Percentiles rank a stretch among this genome's conserved stretches.
These are phyloP conservation scores for Spergularia bocconei DNA, from an alignment of 148 eudicot genomes.

Conservation along the genomic window DNA sequence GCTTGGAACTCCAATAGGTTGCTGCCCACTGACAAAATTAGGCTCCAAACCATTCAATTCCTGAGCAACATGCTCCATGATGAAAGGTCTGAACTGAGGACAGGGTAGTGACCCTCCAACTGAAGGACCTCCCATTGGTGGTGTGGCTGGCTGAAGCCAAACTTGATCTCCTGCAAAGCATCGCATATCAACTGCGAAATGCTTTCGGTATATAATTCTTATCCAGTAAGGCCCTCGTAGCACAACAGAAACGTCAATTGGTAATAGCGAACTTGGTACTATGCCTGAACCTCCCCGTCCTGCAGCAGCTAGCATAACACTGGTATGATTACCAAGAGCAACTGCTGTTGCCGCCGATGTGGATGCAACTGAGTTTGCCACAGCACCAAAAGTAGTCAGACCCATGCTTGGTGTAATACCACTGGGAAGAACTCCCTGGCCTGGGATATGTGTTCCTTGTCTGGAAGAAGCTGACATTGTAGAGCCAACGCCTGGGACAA, in stretches of 20 bases:
- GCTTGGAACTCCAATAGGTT: conserved; percentile 46
- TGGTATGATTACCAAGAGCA: conserved; percentile 55
- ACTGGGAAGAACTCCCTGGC: conserved; percentile 52
- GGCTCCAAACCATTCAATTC: conserved; percentile 94
- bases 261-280: conserved; percentile 95
- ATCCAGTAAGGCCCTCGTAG: conserved; percentile 99
- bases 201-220: conserved; percentile 83
- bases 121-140: conserved; percentile 90
- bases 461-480: conserved; percentile 48
- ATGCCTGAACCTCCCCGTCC: conserved; percentile 93
- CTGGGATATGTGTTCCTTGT: conserved; percentile 49
- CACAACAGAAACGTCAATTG: conserved; percentile 96
- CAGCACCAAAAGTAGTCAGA: conserved; percentile 44
- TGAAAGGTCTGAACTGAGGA: conserved; percentile 98
- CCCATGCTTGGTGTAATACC: conserved; percentile 36
- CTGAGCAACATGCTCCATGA: conserved; percentile 99
- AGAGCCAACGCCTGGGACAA: conserved; percentile 60
- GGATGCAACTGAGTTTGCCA: conserved; percentile 50
- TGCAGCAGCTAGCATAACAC: conserved; percentile 65
- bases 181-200: conserved; percentile 98
- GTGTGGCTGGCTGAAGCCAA: conserved; percentile 99
- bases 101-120: conserved; percentile 97
- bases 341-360: conserved; percentile 29
- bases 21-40: conserved; percentile 68
- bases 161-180: conserved; percentile 99